Evolutionary conservation across 2,329 filamentous ascomycete species (phyloP), one percentile per base, ranked within the genome.

Genomic region (Beauveria medogensis): DNA sequence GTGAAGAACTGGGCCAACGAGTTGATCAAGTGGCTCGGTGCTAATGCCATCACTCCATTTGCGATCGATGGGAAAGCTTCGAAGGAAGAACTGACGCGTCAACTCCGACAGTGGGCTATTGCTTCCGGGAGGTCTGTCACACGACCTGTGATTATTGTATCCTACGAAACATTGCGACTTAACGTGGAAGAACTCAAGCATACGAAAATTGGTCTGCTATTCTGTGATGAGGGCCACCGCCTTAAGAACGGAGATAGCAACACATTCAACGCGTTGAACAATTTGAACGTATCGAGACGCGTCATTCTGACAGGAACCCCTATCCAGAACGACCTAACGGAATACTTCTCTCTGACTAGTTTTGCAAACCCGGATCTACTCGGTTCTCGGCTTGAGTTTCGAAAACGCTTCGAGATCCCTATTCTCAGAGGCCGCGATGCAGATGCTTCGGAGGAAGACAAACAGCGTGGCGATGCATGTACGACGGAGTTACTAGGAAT

Each of bases 1-100:
- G 94, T 99, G 37, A 88, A 91, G 65, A 99, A 99, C 69, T 99
- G 94, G 94, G 94, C 93, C 51, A 97, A 97, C 69, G 94, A 99
- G 74, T 77, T 99, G 71, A 85, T 88, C 5, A 99, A 99, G 78
- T 99, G 94, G 94, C 85, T 99, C 43, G 94, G 94, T 34, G 85
- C 90, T 65, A 92, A 94, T 73, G 91, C 94, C 16, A 87, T 97
- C 65, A 91, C 84, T 2, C 93, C 94, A 8, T 99, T 99, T 72
- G 94, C 93, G 24, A 92, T 97, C 63, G 94, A 99, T 70, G 94
- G 94, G 28, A 99, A 97, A 75, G 93, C 91, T 14, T 88, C 91
- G 0, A 99, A 99, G 70, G 91, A 96, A 67, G 94, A 97, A 69
- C 79, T 99, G 44, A 95, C 86, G 1, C 83, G 89, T 54, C 94